phyloP scores from a whole-genome alignment of 2,329 filamentous ascomycete genomes.

The Calonectria hongkongensis region DNA sequence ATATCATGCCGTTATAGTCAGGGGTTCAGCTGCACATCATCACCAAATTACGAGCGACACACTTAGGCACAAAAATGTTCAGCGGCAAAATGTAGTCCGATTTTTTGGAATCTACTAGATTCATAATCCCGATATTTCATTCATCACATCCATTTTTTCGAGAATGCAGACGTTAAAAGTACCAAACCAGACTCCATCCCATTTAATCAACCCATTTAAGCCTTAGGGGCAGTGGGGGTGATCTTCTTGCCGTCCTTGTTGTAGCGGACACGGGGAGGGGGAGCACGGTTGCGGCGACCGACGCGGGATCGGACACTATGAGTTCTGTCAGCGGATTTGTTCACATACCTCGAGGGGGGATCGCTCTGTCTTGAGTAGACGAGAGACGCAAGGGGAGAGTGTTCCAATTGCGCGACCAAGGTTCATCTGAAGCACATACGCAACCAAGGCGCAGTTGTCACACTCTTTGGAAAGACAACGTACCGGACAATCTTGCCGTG shows the following conservation, averaged over 20 bases:
- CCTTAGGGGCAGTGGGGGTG: slow-evolving; percentile 79
- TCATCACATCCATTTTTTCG: slow-evolving; percentile 60
- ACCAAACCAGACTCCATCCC: slow-evolving; percentile 62
- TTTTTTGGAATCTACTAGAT: slow-evolving; percentile 56
- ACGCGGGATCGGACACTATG: slow-evolving; percentile 95
- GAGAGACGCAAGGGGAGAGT: slow-evolving; percentile 52
- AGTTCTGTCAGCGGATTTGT: slow-evolving; percentile 63
- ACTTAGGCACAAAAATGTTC: not conserved
- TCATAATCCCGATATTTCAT: slow-evolving; percentile 57
- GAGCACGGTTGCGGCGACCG: slow-evolving; percentile 98
- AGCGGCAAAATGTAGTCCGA: slow-evolving; percentile 51
- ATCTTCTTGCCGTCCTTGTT: slow-evolving; percentile 99
- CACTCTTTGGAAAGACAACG: slow-evolving; percentile 76
- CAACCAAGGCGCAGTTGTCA: slow-evolving; percentile 73
- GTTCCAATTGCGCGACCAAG: slow-evolving; percentile 73
- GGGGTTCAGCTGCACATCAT: not conserved
- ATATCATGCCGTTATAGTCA: not conserved
- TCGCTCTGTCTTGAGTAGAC: slow-evolving; percentile 1
- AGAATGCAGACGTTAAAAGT: slow-evolving; percentile 62
- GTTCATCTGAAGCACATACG: slow-evolving; percentile 75
- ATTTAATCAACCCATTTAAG: slow-evolving; percentile 58
- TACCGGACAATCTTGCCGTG: slow-evolving; percentile 99
- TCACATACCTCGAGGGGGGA: slow-evolving; percentile 54
- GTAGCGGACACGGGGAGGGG: slow-evolving; percentile 97
- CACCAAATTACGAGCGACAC: not conserved